Evolutionary conservation across 306 rosid species (phyloP), one percentile per base, ranked within the genome.

Genomic region (Citrullus amarus): DNA sequence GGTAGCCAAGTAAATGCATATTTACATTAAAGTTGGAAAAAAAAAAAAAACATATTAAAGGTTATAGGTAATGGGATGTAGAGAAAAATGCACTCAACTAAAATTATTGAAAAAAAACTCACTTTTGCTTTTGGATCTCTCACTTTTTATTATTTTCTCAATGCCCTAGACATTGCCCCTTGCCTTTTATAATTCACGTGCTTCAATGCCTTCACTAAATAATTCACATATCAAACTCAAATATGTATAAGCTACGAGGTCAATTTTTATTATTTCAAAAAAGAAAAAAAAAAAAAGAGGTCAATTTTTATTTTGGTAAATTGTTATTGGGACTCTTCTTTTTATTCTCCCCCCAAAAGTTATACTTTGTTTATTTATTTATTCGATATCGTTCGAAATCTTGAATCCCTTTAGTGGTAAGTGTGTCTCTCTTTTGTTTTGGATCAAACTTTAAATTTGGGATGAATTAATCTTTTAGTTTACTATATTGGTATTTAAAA

Each of bases 41-140:
- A 6, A 7, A 41, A 41, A 41, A 41, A 41, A 6, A 41, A 6
- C 5, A 6, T 32, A 6, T 41, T 0, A 39, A 6, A 39, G 43
- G 39, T 30, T 30, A 30, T 13, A 30, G 30, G 2, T 67, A 70
- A 70, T 46, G 76, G 76, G 56, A 70, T 20, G 12, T 46, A 32
- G 58, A 68, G 57, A 46, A 70, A 70, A 70, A 70, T 70, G 57
- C 39, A 70, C 22, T 70, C 53, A 67, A 41, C 36, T n/a, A 20
- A 68, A 68, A 39, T 68, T 43, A 68, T 41, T 68, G 16, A 25
- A 43, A 17, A 39, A 39, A 68, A 68, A 10, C 34, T 1, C n/a
- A 69, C 58, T 44, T 71, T 46, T 71, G 76, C 76, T 71, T 71
- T 71, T 46, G 32, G 18, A 68, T 48, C 76, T 30, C n/a, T 71